Conservation (phyloP, 2,329 filamentous ascomycete genomes). For the Pseudocercospora crystallina region DNA sequence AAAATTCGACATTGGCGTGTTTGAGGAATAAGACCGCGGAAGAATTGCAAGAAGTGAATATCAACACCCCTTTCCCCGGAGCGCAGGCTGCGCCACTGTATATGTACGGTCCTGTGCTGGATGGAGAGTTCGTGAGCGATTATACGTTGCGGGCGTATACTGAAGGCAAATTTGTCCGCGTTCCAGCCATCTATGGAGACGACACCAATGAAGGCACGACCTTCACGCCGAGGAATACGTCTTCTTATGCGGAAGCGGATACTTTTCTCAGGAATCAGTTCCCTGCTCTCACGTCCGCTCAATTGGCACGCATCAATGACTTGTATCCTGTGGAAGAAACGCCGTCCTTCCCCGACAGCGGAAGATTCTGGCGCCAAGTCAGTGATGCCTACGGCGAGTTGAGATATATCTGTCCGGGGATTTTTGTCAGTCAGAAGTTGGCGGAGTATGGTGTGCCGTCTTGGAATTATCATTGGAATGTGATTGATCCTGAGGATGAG, state of each 20-base stretch:
- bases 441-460: slow-evolving; percentile 43
- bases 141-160: slow-evolving; percentile 52
- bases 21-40: slow-evolving; percentile 48
- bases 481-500: slow-evolving; percentile 58
- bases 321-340: slow-evolving; percentile 56
- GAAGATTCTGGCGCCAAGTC: slow-evolving; percentile 59
- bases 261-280: slow-evolving; percentile 60
- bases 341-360: slow-evolving; percentile 48
- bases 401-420: slow-evolving; percentile 63
- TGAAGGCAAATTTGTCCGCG: slow-evolving; percentile 50
- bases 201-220: slow-evolving; percentile 65
- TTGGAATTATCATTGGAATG: slow-evolving; percentile 71
- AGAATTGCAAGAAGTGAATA: slow-evolving; percentile 48
- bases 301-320: slow-evolving; percentile 54
- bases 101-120: slow-evolving; percentile 54
- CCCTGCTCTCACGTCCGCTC: slow-evolving; percentile 51
- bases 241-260: slow-evolving; percentile 51
- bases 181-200: slow-evolving; percentile 57
- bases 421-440: slow-evolving; percentile 53
- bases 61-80: slow-evolving; percentile 48
- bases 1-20: slow-evolving; percentile 48
- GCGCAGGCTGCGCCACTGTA: slow-evolving; percentile 47
- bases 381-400: slow-evolving; percentile 64
- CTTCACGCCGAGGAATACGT: slow-evolving; percentile 55
- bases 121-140: slow-evolving; percentile 52